A percentile compares a stretch with the other conserved stretches of the same genome.
Conservation (phyloP, 257 asterid species). For the Salvia rosmarinus region DNA sequence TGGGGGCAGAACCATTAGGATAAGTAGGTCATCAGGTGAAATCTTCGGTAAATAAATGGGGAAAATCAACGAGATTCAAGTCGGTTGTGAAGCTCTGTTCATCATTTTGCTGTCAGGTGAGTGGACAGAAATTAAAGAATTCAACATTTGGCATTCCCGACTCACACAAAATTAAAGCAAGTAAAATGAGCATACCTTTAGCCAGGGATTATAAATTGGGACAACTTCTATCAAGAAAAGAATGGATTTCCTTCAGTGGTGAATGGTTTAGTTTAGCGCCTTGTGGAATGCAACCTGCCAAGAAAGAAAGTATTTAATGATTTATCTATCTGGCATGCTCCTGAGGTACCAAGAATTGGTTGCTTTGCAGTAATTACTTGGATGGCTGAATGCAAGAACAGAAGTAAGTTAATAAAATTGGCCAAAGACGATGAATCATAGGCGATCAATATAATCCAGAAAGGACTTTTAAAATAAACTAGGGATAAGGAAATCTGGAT, state of each 20-base stretch:
- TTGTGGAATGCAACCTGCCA: constrained; percentile 90
- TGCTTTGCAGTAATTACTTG: constrained; percentile 3
- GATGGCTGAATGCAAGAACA: background rate
- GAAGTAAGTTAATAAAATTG: background rate
- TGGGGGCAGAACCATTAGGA: constrained; percentile 3
- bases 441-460: background rate
- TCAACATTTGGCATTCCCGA: constrained; percentile 6
- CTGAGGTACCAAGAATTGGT: background rate
- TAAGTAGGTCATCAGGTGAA: background rate
- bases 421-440: background rate
- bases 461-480: background rate
- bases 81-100: background rate
- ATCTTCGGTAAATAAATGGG: background rate
- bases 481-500: background rate
- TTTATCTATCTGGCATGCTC: background rate
- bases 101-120: background rate
- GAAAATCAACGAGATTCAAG: background rate
- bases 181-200: constrained; percentile 32
- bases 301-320: constrained; percentile 4
- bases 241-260: constrained; percentile 5
- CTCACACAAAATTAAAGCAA: constrained; percentile 29
- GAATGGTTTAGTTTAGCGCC: constrained; percentile 47
- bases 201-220: constrained; percentile 17
- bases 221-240: constrained; percentile 26
- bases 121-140: background rate